phyloP scores from a whole-genome alignment of 345 rosid species.

The Melaleuca quinquenervia region DNA sequence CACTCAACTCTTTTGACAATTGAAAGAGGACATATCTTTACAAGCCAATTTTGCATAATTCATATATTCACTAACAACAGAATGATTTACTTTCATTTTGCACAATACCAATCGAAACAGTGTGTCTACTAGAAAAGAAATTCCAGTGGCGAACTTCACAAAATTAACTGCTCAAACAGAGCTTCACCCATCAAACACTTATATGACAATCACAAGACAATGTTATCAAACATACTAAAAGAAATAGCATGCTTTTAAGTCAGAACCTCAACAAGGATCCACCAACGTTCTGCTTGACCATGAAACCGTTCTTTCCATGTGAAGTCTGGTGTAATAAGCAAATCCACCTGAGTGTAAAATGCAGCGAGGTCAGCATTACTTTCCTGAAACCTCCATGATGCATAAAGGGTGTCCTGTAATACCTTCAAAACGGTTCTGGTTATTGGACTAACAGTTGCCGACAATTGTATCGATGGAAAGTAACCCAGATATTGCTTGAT shows the following conservation, averaged over 20 bases:
- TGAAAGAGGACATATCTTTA: neutral
- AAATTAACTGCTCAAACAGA: neutral
- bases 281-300: constrained; percentile 88
- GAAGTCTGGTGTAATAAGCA: constrained; percentile 74
- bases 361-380: neutral
- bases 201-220: neutral
- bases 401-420: neutral
- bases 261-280: constrained; percentile 89
- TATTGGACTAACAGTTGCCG: constrained; percentile 91
- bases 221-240: neutral
- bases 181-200: neutral
- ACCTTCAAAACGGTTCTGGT: constrained; percentile 98
- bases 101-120: neutral
- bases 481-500: constrained; percentile 82
- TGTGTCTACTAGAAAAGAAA: neutral
- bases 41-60: neutral
- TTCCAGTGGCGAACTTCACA: neutral
- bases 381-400: neutral
- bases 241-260: neutral
- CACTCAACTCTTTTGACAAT: neutral
- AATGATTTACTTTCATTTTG: neutral
- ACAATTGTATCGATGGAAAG: constrained; percentile 70
- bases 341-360: constrained; percentile 54
- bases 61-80: neutral
- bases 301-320: constrained; percentile 94